A percentile compares a stretch with the other conserved stretches of the same genome.
phyloP scores from a whole-genome alignment of 352 stramenopile species.

The Phytophthora pseudosyringae region DNA sequence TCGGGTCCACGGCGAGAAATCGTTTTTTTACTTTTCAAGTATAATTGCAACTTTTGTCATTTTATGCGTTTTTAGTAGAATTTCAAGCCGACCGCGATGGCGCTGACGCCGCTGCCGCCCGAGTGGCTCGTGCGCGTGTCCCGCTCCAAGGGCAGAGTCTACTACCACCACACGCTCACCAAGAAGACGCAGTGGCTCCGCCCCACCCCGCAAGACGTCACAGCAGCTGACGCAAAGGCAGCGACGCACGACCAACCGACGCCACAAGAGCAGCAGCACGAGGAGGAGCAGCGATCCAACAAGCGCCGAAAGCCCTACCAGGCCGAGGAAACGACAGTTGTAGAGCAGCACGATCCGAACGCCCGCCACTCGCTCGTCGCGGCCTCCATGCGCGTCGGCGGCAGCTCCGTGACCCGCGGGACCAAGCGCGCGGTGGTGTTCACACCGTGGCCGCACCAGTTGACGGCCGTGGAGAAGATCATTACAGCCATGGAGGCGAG shows the following conservation, averaged over 20 bases:
- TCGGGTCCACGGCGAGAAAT: no score
- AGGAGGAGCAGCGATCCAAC: neutral
- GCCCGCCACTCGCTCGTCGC: neutral
- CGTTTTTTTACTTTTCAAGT: no score
- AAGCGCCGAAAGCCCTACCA: conserved; percentile 30
- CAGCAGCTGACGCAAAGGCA: neutral
- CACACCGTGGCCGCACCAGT: conserved; percentile 69
- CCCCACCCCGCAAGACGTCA: conserved; percentile 33
- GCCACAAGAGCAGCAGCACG: neutral
- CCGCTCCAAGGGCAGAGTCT: conserved; percentile 71
- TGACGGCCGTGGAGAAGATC: conserved; percentile 62
- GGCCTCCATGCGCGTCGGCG: conserved; percentile 66
- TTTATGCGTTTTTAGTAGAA: neutral
- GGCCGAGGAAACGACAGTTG: conserved; percentile 13
- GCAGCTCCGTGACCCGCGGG: conserved; percentile 35
- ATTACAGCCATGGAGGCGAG: conserved; percentile 48
- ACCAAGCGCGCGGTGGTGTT: conserved; percentile 42
- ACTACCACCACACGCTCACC: conserved; percentile 65
- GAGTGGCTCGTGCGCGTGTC: conserved; percentile 75
- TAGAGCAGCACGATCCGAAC: conserved; percentile 15
- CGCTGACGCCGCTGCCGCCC: conserved; percentile 37
- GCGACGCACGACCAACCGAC: neutral
- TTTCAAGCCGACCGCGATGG: conserved; percentile 4
- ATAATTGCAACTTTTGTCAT: conserved; percentile 3
- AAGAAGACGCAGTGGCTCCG: conserved; percentile 68